Percentiles rank a stretch among this genome's conserved stretches.
Conservation (phyloP, 208 protist genomes). For the Acanthamoeba culbertsoni region DNA sequence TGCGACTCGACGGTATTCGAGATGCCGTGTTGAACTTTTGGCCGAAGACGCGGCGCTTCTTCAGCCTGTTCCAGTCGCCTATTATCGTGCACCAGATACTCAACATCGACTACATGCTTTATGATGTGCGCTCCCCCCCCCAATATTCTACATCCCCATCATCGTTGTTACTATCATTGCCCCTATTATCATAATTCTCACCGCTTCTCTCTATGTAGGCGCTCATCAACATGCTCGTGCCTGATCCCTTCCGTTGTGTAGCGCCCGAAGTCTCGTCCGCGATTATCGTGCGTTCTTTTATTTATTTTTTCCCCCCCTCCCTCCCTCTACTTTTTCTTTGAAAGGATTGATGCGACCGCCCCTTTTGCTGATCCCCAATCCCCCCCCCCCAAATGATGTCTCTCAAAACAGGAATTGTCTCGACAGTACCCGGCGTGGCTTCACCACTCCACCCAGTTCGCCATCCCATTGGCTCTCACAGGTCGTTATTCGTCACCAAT, state of each 20-base stretch:
- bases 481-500: no score
- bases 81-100: background rate
- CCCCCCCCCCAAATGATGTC: background rate
- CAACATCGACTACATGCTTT: conserved; percentile 36
- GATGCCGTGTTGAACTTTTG: background rate
- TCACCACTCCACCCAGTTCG: background rate
- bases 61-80: background rate
- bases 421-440: background rate
- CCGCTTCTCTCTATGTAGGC: background rate
- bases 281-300: conserved; percentile 6
- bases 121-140: background rate
- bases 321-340: background rate
- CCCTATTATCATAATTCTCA: no score
- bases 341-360: background rate
- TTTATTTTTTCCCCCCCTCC: no score
- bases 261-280: background rate
- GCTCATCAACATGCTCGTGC: conserved; percentile 9
- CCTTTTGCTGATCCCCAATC: background rate
- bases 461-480: background rate
- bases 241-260: background rate
- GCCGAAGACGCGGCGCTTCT: conserved; percentile 1
- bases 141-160: no score
- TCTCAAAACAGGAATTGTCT: background rate
- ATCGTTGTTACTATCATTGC: no score
- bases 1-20: background rate